A percentile compares a stretch with the other conserved stretches of the same genome.
These are phyloP conservation scores for Arthrinium puccinioides DNA, from an alignment of 2,329 filamentous ascomycete species.

Conservation along the genomic window DNA sequence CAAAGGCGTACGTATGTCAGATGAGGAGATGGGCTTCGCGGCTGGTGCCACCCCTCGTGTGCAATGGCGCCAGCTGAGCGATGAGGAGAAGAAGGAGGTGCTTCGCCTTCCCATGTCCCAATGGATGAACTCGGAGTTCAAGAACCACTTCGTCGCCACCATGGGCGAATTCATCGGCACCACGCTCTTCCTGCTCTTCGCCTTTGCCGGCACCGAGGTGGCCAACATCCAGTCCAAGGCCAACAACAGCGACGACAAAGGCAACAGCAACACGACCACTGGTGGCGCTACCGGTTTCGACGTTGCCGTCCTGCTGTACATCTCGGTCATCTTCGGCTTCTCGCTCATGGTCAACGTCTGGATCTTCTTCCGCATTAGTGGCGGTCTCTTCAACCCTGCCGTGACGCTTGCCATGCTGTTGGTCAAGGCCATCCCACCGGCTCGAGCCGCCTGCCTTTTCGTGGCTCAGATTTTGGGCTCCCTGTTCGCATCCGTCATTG, in stretches of 20 bases:
- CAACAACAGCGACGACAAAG: conserved; percentile 1
- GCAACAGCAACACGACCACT: conserved; percentile 10
- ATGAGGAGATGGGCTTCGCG: conserved; percentile 7
- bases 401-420: conserved; percentile 12
- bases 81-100: conserved; percentile 32
- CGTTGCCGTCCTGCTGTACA: conserved; percentile 19
- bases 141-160: conserved; percentile 33
- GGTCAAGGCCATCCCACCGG: conserved; percentile 6
- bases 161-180: conserved; percentile 32
- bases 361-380: conserved; percentile 30
- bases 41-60: conserved; percentile 10
- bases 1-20: background rate
- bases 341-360: conserved; percentile 29
- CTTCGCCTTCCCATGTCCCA: conserved; percentile 35
- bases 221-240: conserved; percentile 25
- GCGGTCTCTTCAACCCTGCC: conserved; percentile 15
- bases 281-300: conserved; percentile 10
- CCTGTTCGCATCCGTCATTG: conserved; percentile 24
- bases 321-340: conserved; percentile 25
- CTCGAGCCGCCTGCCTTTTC: conserved; percentile 8
- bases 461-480: conserved; percentile 10
- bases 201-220: conserved; percentile 32
- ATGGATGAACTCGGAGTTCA: conserved; percentile 39
- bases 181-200: conserved; percentile 35
- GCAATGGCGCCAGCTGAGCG: conserved; percentile 30